A percentile compares a stretch with the other conserved stretches of the same genome.
phyloP scores from a whole-genome alignment of 108 stramenopile genomes.

The Skeletonema potamos region DNA sequence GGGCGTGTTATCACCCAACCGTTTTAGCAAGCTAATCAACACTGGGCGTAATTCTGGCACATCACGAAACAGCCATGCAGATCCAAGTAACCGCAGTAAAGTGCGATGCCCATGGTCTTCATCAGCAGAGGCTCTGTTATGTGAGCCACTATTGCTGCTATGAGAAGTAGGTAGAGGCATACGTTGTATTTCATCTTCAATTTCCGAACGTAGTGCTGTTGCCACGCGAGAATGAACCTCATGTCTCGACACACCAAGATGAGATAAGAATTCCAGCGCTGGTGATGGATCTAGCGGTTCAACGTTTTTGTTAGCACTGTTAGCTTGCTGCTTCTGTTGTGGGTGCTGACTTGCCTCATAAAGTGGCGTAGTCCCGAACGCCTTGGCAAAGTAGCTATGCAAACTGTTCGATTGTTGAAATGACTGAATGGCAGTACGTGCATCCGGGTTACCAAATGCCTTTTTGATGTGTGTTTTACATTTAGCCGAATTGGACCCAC shows the following conservation, averaged over 20 bases:
- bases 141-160: not conserved
- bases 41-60: slow-evolving; percentile 80
- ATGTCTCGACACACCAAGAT: slow-evolving; percentile 71
- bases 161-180: slow-evolving; percentile 26
- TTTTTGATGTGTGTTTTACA: slow-evolving; percentile 27
- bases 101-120: slow-evolving; percentile 29
- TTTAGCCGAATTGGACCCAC: slow-evolving; percentile 21
- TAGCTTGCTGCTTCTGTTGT: slow-evolving; percentile 1
- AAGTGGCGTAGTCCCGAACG: slow-evolving; percentile 67
- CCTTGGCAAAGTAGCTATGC: slow-evolving; percentile 75
- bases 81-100: slow-evolving; percentile 62
- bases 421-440: slow-evolving; percentile 60
- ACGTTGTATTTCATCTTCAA: slow-evolving; percentile 84
- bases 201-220: slow-evolving; percentile 61
- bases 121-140: not conserved
- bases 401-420: slow-evolving; percentile 76
- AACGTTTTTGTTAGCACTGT: not conserved
- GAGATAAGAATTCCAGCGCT: slow-evolving; percentile 71
- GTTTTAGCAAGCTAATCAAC: slow-evolving; percentile 72
- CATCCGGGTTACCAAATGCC: slow-evolving; percentile 50
- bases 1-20: slow-evolving; percentile 77
- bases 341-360: slow-evolving; percentile 17
- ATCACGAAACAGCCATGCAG: slow-evolving; percentile 74
- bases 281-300: slow-evolving; percentile 82
- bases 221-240: slow-evolving; percentile 81